These are phyloP conservation scores for Rhododendron kiyosumense DNA, from an alignment of 148 eudicot genomes.

Conservation along the genomic window DNA sequence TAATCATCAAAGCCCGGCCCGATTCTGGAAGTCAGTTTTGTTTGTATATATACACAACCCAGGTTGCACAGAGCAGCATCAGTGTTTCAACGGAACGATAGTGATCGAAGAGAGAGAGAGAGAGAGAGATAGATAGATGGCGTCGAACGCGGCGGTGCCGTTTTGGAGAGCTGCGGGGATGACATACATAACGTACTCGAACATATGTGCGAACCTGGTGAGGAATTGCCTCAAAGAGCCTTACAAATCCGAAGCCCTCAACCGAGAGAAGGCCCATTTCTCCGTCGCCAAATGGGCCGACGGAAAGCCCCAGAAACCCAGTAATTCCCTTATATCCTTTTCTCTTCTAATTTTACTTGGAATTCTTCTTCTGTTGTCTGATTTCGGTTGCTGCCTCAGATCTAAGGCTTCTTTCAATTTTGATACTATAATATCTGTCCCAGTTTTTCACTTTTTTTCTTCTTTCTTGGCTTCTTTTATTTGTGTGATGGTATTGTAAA, in stretches of 20 bases:
- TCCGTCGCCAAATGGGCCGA: conserved; percentile 67
- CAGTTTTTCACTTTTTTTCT: not conserved
- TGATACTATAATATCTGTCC: not conserved
- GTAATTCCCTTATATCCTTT: conserved; percentile 17
- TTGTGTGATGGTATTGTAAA: not conserved
- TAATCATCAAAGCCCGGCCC: not conserved
- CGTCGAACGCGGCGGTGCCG: conserved; percentile 69
- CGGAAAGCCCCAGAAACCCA: conserved; percentile 70
- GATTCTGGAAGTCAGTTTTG: not conserved
- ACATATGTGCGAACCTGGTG: conserved; percentile 75
- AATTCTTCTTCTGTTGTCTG: not conserved
- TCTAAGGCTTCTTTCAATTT: not conserved
- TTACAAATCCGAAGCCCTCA: conserved; percentile 51
- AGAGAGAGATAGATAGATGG: conserved; percentile 27
- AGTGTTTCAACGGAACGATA: not conserved
- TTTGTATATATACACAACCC: not conserved
- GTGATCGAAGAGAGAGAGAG: not conserved
- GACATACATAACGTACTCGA: conserved; percentile 93
- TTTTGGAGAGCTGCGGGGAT: conserved; percentile 97
- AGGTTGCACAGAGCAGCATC: not conserved
- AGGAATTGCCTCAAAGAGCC: conserved; percentile 96
- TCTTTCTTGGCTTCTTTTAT: not conserved
- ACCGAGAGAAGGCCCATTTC: conserved; percentile 80
- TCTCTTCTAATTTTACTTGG: not conserved
- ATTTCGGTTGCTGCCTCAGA: not conserved